Base-by-base conservation (phyloP, 2,329 filamentous ascomycete species). In the Hypoxylon sp. region DNA sequence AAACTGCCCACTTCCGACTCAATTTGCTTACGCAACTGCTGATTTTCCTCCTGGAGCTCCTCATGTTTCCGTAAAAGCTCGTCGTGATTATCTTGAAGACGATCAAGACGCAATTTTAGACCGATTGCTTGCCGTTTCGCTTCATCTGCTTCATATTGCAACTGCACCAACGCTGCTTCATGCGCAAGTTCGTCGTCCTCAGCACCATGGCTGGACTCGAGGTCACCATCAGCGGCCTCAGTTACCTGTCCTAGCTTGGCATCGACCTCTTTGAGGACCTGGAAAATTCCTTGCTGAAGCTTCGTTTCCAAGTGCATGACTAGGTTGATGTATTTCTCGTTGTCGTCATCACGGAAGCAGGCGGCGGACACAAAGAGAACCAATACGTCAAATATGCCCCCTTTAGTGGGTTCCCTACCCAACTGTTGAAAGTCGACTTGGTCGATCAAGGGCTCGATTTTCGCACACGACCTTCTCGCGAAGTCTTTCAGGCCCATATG, bases 81-180 rank as follows among this genome's bases (percentile, higher is more conserved):
- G 68, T 93, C 90, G 69, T 93, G 84, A 55, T 85, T 89, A 68
- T 86, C 84, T 72, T 89, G 85, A 17, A 91, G 80, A 74, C 87
- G 84, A 63, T 89, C 88, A 54, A 90, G 81, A 19, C 88, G 85
- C 5, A 87, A 85, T 62, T 87, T 85, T 68, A 88, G 84, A 75
- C 89, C 86, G 47, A 87, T 88, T 61, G 87, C 83, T 44, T 84
- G 84, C 75, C 88, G 89, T 71, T 83, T 87, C 47, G 87, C 80
- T 5, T 81, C 79, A 14, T 88, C 86, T 35, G 85, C 81, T 71
- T 88, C 83, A 60, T 83, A 81, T 53, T 84, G 81, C 37, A 88
- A 78, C 53, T 82, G 80, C 14, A 83, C 83, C 67, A 87, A 83
- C 72, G 86, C 83, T 68, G 87, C 86, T 72, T 91, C 88, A 22